A percentile compares a stretch with the other conserved stretches of the same genome.
phyloP scores from a whole-genome alignment of 345 rosid species.

The Pseudoturritis turrita region DNA sequence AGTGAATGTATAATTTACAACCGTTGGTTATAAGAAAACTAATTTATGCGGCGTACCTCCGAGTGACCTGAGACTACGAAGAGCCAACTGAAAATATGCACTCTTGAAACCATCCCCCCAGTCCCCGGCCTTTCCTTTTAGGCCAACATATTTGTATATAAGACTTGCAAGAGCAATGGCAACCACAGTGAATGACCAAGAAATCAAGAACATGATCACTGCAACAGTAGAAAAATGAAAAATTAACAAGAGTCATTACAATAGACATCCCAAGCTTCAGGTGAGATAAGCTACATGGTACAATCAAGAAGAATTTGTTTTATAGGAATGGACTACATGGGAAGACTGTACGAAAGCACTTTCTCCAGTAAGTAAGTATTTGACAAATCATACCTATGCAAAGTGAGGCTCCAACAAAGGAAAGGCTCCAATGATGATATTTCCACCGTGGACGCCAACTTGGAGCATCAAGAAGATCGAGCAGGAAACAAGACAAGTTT shows the following conservation, averaged over 20 bases:
- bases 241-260: slow-evolving; percentile 13
- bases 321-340: background rate
- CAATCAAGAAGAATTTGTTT: background rate
- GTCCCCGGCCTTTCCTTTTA: slow-evolving; percentile 99
- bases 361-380: background rate
- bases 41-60: slow-evolving; percentile 61
- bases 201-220: slow-evolving; percentile 99
- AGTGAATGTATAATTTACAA: background rate
- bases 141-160: slow-evolving; percentile 92
- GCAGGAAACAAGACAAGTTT: slow-evolving; percentile 98
- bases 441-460: slow-evolving; percentile 99
- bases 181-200: slow-evolving; percentile 93
- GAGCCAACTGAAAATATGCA: slow-evolving; percentile 98
- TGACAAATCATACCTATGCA: slow-evolving; percentile 62
- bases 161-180: slow-evolving; percentile 97
- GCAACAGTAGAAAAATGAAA: slow-evolving; percentile 38
- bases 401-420: slow-evolving; percentile 87
- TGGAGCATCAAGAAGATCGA: slow-evolving; percentile 99
- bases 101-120: slow-evolving; percentile 99
- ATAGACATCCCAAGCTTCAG: slow-evolving; percentile 9
- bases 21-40: background rate
- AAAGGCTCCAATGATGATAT: slow-evolving; percentile 97
- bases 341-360: background rate
- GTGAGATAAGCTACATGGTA: background rate
- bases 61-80: slow-evolving; percentile 95